Evolutionary conservation across 2,329 filamentous ascomycete genomes (phyloP).

Genomic region (Colletotrichum limetticola): DNA sequence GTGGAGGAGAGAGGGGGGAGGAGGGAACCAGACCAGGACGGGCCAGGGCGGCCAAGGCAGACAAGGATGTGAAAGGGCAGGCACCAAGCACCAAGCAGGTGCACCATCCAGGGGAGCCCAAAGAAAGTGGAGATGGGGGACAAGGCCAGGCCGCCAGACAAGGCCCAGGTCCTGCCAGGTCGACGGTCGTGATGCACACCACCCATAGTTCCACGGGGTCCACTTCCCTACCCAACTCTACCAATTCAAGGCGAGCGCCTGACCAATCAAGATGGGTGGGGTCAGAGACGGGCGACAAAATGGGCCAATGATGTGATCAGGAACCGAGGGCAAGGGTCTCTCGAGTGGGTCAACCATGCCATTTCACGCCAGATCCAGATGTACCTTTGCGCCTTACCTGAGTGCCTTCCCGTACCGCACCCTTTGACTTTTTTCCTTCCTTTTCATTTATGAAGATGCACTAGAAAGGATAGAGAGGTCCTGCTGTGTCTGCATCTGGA

Average conservation of each 20-base stretch:
- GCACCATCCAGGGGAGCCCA: conserved; percentile 15
- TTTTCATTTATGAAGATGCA: conserved; percentile 4
- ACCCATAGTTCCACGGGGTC: no score
- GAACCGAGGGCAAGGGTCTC: conserved; percentile 17
- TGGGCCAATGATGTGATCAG: conserved; percentile 17
- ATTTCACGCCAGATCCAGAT: neutral
- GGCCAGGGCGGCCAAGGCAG: neutral
- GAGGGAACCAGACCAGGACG: conserved; percentile 27
- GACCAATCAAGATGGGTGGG: neutral
- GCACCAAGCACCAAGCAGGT: conserved; percentile 14
- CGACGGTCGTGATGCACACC: no score
- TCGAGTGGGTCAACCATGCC: neutral
- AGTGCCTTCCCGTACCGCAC: neutral
- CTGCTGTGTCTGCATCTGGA: neutral
- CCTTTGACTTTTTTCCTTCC: neutral
- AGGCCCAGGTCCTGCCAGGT: conserved; percentile 28
- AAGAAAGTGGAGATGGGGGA: conserved; percentile 28
- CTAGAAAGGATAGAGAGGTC: neutral
- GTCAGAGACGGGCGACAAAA: conserved; percentile 11
- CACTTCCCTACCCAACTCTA: conserved; percentile 5
- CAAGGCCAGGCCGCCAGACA: conserved; percentile 15
- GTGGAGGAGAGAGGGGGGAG: neutral
- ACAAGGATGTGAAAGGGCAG: conserved; percentile 27
- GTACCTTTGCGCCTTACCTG: neutral
- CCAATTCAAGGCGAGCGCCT: conserved; percentile 25